These are phyloP conservation scores for Salisapilia sapeloensis DNA, from an alignment of 352 stramenopile genomes.

Conservation along the genomic window DNA sequence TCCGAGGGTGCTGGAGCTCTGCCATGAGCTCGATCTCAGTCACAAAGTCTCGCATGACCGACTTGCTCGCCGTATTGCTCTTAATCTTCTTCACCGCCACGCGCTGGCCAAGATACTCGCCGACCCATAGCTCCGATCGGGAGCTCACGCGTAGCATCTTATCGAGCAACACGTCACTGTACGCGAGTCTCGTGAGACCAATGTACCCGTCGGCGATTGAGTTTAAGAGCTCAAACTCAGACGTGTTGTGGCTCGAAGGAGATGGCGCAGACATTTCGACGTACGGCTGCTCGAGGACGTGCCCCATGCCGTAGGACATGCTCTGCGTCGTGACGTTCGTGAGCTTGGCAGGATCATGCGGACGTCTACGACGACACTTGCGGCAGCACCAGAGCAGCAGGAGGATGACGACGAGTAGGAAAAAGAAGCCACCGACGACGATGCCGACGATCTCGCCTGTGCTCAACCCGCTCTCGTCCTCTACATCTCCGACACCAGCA, in stretches of 20 bases:
- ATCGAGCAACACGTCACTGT: slow-evolving; percentile 52
- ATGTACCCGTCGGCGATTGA: slow-evolving; percentile 50
- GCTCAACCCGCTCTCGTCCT: too few species aligned
- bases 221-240: slow-evolving; percentile 45
- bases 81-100: slow-evolving; percentile 77
- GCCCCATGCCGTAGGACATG: slow-evolving; percentile 35
- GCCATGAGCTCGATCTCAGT: slow-evolving; percentile 72
- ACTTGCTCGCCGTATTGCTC: slow-evolving; percentile 39
- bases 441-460: slow-evolving; percentile 27
- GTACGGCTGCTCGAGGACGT: slow-evolving; percentile 36
- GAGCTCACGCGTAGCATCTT: slow-evolving; percentile 59
- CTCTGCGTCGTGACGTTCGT: slow-evolving; percentile 24
- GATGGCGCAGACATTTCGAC: slow-evolving; percentile 27
- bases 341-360: slow-evolving; percentile 28
- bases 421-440: slow-evolving; percentile 14
- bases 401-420: slow-evolving; percentile 11
- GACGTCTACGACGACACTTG: slow-evolving; percentile 13
- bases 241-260: slow-evolving; percentile 42
- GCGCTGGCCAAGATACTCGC: slow-evolving; percentile 38
- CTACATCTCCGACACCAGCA: too few species aligned
- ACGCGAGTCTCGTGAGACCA: slow-evolving; percentile 37
- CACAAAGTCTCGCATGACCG: slow-evolving; percentile 50
- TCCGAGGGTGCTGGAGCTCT: slow-evolving; percentile 36
- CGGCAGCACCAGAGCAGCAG: slow-evolving; percentile 25
- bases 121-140: slow-evolving; percentile 57